These are phyloP conservation scores for Nakazawaea laoshanensis DNA, from an alignment of 805 yeast genomes.

Conservation along the genomic window DNA sequence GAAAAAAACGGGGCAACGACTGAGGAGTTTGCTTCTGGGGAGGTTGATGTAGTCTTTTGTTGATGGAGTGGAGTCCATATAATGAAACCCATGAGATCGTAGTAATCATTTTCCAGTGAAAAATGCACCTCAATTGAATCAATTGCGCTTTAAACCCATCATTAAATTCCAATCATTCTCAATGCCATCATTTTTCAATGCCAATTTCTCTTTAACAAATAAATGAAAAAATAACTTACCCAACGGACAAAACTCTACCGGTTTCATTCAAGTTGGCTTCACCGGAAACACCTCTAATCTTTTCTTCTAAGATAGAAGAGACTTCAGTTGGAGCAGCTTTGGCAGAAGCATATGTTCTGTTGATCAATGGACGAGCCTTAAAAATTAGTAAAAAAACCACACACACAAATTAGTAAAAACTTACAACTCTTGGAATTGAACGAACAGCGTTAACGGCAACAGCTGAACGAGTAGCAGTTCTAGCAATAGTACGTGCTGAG, in stretches of 20 bases:
- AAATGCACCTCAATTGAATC: no score
- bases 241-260: slow-evolving; percentile 98
- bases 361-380: slow-evolving; percentile 66
- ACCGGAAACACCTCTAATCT: slow-evolving; percentile 97
- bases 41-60: no score
- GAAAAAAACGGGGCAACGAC: no score
- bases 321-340: slow-evolving; percentile 99
- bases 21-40: no score
- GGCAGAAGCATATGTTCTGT: slow-evolving; percentile 84
- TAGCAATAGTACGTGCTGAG: slow-evolving; percentile 78
- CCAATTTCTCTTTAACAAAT: no score
- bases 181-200: background rate
- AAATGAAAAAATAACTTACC: slow-evolving; percentile 38
- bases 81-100: no score
- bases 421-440: slow-evolving; percentile 35
- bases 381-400: slow-evolving; percentile 4
- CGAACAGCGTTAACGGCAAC: slow-evolving; percentile 43
- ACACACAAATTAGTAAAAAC: no score
- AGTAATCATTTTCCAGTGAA: no score
- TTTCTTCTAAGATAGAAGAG: slow-evolving; percentile 96
- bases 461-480: slow-evolving; percentile 79
- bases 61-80: no score
- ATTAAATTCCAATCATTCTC: no score
- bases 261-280: slow-evolving; percentile 98
- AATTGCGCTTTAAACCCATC: no score